Percentiles rank a stretch among this genome's conserved stretches.
Conservation (phyloP, 441 rosid species). For the Gossypium gossypioides region DNA sequence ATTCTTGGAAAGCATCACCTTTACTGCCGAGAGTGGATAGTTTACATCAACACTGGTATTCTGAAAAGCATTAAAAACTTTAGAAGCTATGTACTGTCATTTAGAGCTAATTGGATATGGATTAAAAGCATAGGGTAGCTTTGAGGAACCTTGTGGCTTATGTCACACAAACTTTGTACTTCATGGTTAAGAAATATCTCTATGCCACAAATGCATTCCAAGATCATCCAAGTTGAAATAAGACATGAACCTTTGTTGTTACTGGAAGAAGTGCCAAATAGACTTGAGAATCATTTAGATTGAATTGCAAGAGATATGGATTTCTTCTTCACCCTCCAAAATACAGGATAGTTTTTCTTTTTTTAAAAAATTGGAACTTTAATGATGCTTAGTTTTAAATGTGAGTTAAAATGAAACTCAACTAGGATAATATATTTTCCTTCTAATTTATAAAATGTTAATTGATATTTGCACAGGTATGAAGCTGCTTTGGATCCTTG, state of each 20-base stretch:
- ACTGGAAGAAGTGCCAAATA: neutral
- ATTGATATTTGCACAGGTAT: slow-evolving; percentile 39
- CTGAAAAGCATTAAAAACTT: neutral
- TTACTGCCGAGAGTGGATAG: neutral
- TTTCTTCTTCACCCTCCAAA: neutral
- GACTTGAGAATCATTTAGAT: neutral
- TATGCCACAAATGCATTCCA: neutral
- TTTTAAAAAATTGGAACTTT: neutral
- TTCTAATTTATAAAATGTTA: neutral
- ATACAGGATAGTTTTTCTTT: neutral
- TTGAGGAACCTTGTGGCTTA: neutral
- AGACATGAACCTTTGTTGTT: neutral
- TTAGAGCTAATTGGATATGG: neutral
- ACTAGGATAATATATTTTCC: neutral
- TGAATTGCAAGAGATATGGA: neutral
- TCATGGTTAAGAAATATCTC: slow-evolving; percentile 4
- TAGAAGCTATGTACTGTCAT: neutral
- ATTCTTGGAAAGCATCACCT: neutral
- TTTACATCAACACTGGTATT: neutral
- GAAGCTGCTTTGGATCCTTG: slow-evolving; percentile 94
- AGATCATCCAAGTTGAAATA: neutral
- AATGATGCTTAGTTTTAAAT: neutral
- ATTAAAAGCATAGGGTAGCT: neutral
- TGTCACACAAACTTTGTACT: neutral
- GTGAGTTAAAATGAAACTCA: neutral